Conservation (phyloP, 495 filamentous ascomycete genomes). For the Amniculicola lignicola region DNA sequence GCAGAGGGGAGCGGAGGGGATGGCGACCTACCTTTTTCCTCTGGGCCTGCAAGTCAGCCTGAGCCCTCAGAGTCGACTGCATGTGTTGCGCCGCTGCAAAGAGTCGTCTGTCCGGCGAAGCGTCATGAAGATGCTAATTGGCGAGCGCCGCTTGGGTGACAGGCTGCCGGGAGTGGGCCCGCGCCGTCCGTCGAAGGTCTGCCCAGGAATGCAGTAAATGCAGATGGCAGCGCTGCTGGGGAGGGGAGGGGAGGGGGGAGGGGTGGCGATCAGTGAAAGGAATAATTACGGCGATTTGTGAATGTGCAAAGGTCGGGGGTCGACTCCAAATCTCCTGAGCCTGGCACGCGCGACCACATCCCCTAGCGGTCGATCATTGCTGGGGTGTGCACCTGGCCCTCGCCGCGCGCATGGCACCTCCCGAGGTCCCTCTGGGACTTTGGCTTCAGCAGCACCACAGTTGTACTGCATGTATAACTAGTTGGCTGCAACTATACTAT, state of each 20-base stretch:
- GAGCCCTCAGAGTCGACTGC: slow-evolving; percentile 41
- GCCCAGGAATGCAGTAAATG: background rate
- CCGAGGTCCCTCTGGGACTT: no score
- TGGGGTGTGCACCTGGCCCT: no score
- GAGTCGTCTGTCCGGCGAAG: slow-evolving; percentile 13
- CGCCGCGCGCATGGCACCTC: no score
- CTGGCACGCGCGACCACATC: no score
- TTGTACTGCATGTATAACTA: no score
- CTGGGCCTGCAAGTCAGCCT: slow-evolving; percentile 86
- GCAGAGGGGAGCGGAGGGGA: background rate
- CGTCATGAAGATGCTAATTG: slow-evolving; percentile 27
- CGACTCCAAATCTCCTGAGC: background rate
- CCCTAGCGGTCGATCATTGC: no score
- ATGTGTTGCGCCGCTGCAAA: slow-evolving; percentile 30
- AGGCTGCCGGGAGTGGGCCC: background rate
- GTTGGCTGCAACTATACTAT: no score
- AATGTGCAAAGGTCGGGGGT: background rate
- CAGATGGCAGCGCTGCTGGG: background rate
- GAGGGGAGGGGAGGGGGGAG: slow-evolving; percentile 6
- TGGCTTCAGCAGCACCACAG: no score
- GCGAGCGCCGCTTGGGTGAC: background rate
- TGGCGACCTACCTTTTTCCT: slow-evolving; percentile 72
- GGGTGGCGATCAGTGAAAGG: background rate
- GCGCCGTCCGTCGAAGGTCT: background rate
- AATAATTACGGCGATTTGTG: slow-evolving; percentile 1